These are phyloP conservation scores for Ciborinia camelliae DNA, from an alignment of 2,329 filamentous ascomycete genomes.

Conservation along the genomic window DNA sequence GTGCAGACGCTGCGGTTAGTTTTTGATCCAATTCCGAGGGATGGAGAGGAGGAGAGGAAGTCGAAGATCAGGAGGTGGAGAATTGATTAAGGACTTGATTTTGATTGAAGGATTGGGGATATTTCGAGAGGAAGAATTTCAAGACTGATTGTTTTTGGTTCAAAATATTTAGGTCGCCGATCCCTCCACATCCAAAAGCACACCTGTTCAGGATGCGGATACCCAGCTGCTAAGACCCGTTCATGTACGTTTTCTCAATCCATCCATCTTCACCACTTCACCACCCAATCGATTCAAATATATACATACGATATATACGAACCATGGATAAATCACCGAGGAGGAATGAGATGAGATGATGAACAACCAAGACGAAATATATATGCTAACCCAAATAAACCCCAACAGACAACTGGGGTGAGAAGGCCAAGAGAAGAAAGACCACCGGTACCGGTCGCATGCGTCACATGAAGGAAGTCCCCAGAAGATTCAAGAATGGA, in stretches of 20 bases:
- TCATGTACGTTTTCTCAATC: slow-evolving; percentile 75
- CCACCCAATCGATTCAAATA: slow-evolving; percentile 4
- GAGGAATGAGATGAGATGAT: slow-evolving; percentile 55
- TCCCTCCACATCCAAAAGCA: slow-evolving; percentile 99
- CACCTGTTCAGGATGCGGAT: slow-evolving; percentile 92
- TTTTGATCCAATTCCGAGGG: slow-evolving; percentile 21
- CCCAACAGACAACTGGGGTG: slow-evolving; percentile 95
- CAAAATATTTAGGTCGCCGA: slow-evolving; percentile 66
- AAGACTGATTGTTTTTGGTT: slow-evolving; percentile 29
- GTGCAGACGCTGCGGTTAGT: slow-evolving; percentile 40
- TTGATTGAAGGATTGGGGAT: background rate
- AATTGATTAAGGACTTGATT: slow-evolving; percentile 11
- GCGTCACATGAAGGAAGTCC: slow-evolving; percentile 88
- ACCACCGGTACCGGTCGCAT: slow-evolving; percentile 95
- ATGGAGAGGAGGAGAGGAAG: slow-evolving; percentile 30
- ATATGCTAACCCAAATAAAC: slow-evolving; percentile 60
- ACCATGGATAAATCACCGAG: slow-evolving; percentile 22
- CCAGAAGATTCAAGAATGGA: slow-evolving; percentile 94
- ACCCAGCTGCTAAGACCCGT: slow-evolving; percentile 93
- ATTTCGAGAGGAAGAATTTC: background rate
- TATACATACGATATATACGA: background rate
- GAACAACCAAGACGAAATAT: slow-evolving; percentile 51
- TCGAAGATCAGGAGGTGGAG: slow-evolving; percentile 1
- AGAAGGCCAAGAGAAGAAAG: slow-evolving; percentile 99
- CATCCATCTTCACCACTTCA: slow-evolving; percentile 21